Conservation (phyloP, 305 asterid genomes). For the Fraxinus latifolia region DNA sequence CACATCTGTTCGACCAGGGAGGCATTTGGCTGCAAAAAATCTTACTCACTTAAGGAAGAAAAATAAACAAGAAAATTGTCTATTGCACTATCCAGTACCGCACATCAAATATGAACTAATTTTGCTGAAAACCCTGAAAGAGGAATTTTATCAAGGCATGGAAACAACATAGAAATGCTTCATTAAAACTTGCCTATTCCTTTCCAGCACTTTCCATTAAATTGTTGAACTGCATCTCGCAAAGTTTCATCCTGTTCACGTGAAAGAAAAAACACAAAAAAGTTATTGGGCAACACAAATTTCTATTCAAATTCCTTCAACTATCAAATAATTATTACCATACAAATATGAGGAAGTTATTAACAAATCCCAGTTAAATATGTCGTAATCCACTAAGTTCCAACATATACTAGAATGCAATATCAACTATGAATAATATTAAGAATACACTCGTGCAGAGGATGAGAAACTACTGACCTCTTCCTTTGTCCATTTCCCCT, state of each 20-base stretch:
- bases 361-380: not conserved
- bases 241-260: constrained; percentile 40
- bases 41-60: not conserved
- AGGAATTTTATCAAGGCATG: not conserved
- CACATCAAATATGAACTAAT: not conserved
- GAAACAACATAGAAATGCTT: not conserved
- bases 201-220: constrained; percentile 49
- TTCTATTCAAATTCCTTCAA: not conserved
- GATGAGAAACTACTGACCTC: constrained; percentile 32
- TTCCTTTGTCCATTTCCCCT: constrained; percentile 57
- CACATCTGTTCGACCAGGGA: constrained; percentile 52
- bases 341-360: not conserved
- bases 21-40: constrained; percentile 39
- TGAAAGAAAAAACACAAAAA: not conserved
- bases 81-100: not conserved
- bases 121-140: not conserved
- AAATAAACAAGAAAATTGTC: not conserved
- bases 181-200: constrained; percentile 38
- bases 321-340: not conserved
- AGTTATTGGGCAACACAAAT: not conserved
- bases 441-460: not conserved
- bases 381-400: not conserved
- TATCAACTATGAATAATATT: not conserved
- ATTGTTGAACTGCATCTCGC: constrained; percentile 37
- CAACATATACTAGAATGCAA: not conserved